Evolutionary conservation across 768 basidiomycete genomes (phyloP).

Genomic region (Rhizopogon rudus): DNA sequence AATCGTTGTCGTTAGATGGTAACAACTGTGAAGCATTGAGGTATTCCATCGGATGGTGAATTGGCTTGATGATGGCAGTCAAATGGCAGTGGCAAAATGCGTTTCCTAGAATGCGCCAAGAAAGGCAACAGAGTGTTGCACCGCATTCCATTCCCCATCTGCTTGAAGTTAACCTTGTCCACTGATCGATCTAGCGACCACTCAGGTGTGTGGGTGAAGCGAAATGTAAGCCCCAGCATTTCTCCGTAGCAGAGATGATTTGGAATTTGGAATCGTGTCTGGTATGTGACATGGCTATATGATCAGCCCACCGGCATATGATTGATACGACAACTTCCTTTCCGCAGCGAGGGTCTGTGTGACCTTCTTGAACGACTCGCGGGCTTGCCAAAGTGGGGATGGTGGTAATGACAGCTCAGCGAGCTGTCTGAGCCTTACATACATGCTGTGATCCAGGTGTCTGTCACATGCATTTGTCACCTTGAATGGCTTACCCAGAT

Average conservation of each 20-base stretch:
- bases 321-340: too few relatives aligned
- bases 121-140: conserved; percentile 1
- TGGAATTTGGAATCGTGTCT: not conserved
- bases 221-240: not conserved
- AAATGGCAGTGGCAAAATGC: not conserved
- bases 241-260: not conserved
- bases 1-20: not conserved
- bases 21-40: not conserved
- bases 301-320: too few relatives aligned
- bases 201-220: conserved; percentile 1
- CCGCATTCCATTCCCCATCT: conserved; percentile 16
- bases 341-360: too few relatives aligned
- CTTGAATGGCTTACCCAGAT: not conserved
- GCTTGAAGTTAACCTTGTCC: conserved; percentile 29
- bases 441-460: not conserved
- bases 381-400: too few relatives aligned
- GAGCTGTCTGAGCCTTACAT: too few relatives aligned
- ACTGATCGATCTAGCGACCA: conserved; percentile 16
- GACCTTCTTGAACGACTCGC: too few relatives aligned
- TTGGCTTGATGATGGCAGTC: not conserved
- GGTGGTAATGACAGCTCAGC: too few relatives aligned
- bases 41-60: not conserved
- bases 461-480: not conserved
- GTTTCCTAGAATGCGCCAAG: not conserved
- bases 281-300: not conserved